A percentile compares a stretch with the other conserved stretches of the same genome.
These are phyloP conservation scores for Jatropha curcas DNA, from an alignment of 345 rosid species.

Conservation along the genomic window DNA sequence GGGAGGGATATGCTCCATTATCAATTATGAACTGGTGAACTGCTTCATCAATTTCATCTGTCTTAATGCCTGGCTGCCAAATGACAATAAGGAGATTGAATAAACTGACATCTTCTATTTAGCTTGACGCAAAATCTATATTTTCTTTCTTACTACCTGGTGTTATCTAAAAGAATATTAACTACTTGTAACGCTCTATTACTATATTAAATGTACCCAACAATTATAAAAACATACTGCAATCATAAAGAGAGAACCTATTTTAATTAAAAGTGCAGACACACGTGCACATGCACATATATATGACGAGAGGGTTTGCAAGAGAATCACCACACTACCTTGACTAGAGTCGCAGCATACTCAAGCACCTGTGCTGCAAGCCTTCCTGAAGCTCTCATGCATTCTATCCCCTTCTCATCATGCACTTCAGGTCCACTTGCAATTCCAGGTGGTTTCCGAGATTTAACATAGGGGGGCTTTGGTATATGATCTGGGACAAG, in stretches of 20 bases:
- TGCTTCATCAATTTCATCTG: conserved; percentile 88
- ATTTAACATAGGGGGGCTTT: conserved; percentile 68
- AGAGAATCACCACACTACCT: conserved; percentile 43
- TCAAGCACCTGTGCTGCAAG: conserved; percentile 87
- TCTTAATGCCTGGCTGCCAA: conserved; percentile 84
- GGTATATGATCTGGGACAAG: conserved; percentile 69
- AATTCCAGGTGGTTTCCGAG: conserved; percentile 59
- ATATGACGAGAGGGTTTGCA: too few relatives aligned
- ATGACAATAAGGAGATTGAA: conserved; percentile 20
- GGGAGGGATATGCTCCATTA: conserved; percentile 96
- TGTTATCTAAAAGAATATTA: background rate
- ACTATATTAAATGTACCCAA: background rate
- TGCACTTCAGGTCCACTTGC: conserved; percentile 75
- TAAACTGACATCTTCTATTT: background rate
- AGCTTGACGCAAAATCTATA: conserved; percentile 1
- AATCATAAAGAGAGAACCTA: background rate
- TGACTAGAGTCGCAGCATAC: conserved; percentile 79
- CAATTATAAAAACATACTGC: background rate
- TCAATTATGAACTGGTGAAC: conserved; percentile 92
- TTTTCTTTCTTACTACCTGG: background rate
- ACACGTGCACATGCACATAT: too few relatives aligned
- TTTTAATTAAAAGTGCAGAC: background rate
- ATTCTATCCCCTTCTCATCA: conserved; percentile 66
- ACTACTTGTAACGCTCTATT: background rate
- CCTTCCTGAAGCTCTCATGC: conserved; percentile 88